Evolutionary conservation across 306 rosid genomes (phyloP).

Genomic region (Vigna trinervia): DNA sequence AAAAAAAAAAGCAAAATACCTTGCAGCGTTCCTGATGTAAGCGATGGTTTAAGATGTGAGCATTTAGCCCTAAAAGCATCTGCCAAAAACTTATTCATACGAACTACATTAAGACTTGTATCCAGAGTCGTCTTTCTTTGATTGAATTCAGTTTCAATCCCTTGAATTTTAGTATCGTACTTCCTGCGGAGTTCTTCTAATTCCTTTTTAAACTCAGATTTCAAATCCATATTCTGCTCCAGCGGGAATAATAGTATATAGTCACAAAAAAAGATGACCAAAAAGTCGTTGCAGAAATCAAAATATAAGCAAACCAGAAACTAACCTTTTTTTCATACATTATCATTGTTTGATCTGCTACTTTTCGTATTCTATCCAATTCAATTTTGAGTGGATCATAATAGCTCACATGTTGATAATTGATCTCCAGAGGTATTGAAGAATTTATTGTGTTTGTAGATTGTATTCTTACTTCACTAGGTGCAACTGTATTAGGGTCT

Average conservation of each 20-base stretch:
- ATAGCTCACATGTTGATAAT: slow-evolving; percentile 44
- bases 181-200: slow-evolving; percentile 65
- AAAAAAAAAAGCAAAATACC: slow-evolving; percentile 51
- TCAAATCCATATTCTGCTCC: slow-evolving; percentile 70
- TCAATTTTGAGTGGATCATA: slow-evolving; percentile 73
- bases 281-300: slow-evolving; percentile 24
- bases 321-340: slow-evolving; percentile 66
- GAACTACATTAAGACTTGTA: slow-evolving; percentile 50
- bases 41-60: slow-evolving; percentile 51
- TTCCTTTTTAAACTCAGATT: slow-evolving; percentile 74
- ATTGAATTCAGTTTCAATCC: slow-evolving; percentile 56
- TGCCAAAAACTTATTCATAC: slow-evolving; percentile 66
- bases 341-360: slow-evolving; percentile 49
- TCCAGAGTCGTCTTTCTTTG: slow-evolving; percentile 58
- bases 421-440: slow-evolving; percentile 50
- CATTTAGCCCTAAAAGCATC: slow-evolving; percentile 80
- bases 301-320: slow-evolving; percentile 38
- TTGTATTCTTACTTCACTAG: slow-evolving; percentile 40
- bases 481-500: slow-evolving; percentile 25
- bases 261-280: slow-evolving; percentile 34
- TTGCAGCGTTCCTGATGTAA: slow-evolving; percentile 57
- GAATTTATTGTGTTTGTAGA: slow-evolving; percentile 49
- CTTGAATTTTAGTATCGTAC: slow-evolving; percentile 61
- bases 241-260: slow-evolving; percentile 37
- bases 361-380: slow-evolving; percentile 63